phyloP scores from a whole-genome alignment of 179 eudicot species.

The Dionaea muscipula region DNA sequence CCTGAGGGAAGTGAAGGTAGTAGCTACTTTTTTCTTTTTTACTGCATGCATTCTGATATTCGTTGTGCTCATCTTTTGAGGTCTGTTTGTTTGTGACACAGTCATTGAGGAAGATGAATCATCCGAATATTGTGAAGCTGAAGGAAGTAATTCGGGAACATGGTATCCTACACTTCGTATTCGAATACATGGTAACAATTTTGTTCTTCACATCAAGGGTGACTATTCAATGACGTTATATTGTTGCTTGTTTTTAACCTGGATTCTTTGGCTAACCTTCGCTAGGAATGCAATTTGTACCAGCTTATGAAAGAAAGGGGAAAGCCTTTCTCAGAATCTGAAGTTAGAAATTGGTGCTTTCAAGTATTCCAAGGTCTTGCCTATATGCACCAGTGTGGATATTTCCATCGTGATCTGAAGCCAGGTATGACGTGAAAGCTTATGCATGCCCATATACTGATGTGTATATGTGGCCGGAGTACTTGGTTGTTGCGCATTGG shows the following conservation, averaged over 20 bases:
- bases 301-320: constrained; percentile 42
- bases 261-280: too few species aligned
- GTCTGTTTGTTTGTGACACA: constrained; percentile 21
- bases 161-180: constrained; percentile 76
- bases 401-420: constrained; percentile 90
- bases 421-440: constrained; percentile 53
- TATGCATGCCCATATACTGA: too few species aligned
- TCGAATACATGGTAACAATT: constrained; percentile 6
- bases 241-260: neutral
- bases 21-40: constrained; percentile 29
- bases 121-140: constrained; percentile 94
- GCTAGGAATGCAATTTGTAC: constrained; percentile 42
- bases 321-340: constrained; percentile 52
- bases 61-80: neutral
- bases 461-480: too few species aligned
- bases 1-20: constrained; percentile 96
- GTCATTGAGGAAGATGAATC: constrained; percentile 93
- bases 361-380: constrained; percentile 97
- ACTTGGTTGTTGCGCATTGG: too few species aligned
- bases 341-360: constrained; percentile 81
- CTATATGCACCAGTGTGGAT: constrained; percentile 85
- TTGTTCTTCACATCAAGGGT: neutral
- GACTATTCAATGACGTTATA: neutral
- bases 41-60: neutral
- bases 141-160: constrained; percentile 90